phyloP scores from a whole-genome alignment of 306 rosid genomes.

The Glycine soja region DNA sequence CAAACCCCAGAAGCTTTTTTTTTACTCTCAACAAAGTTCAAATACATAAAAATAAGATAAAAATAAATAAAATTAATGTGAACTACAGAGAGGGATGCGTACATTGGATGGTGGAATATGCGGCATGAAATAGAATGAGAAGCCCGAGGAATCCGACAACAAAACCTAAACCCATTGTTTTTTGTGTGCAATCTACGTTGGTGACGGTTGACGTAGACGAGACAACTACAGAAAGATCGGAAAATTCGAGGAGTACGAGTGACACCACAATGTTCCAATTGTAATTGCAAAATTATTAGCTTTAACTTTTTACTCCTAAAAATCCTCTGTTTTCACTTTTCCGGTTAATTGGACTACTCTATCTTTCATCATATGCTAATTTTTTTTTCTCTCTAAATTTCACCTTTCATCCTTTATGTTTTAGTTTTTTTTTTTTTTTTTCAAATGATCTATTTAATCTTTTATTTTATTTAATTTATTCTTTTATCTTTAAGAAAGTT shows the following conservation, averaged over 20 bases:
- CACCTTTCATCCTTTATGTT: no score
- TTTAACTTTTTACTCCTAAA: no score
- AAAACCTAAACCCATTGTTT: conserved; percentile 64
- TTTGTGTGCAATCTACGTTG: conserved; percentile 38
- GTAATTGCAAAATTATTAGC: no score
- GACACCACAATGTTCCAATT: background rate
- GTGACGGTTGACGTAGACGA: conserved; percentile 2
- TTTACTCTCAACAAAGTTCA: background rate
- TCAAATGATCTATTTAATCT: no score
- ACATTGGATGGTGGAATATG: conserved; percentile 85
- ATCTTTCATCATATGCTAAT: no score
- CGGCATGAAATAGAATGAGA: conserved; percentile 70
- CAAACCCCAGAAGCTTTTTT: conserved; percentile 8
- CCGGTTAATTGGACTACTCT: no score
- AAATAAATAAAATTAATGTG: no score
- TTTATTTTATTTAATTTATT: no score
- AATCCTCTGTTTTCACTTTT: no score
- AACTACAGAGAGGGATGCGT: background rate
- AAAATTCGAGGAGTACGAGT: background rate
- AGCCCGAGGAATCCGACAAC: conserved; percentile 68
- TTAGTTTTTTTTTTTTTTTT: no score
- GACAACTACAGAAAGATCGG: background rate
- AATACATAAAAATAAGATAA: background rate
- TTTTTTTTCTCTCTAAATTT: no score
- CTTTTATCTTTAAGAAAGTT: no score